A percentile compares a stretch with the other conserved stretches of the same genome.
Conservation (phyloP, 1,284 basidiomycete species). For the Ceratobasidium sp. region DNA sequence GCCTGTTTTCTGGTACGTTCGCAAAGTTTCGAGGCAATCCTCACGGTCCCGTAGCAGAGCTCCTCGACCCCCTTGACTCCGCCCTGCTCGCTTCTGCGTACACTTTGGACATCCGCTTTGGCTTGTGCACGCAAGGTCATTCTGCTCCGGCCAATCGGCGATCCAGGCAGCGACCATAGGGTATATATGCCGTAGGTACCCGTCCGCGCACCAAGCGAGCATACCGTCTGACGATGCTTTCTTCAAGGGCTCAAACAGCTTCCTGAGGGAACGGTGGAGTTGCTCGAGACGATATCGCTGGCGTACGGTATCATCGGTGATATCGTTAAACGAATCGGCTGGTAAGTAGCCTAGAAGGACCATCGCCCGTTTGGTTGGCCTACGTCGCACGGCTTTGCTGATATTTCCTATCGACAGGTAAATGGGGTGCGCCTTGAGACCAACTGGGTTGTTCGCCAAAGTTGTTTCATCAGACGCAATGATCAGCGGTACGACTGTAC, state of each 20-base stretch:
- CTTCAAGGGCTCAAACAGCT: slow-evolving; percentile 30
- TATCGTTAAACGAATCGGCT: background rate
- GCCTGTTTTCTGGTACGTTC: background rate
- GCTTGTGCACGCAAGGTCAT: slow-evolving; percentile 3
- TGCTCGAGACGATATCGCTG: background rate
- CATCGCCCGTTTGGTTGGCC: slow-evolving; percentile 22
- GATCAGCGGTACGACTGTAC: background rate
- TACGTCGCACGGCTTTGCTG: slow-evolving; percentile 13
- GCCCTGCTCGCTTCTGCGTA: background rate
- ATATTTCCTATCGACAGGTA: slow-evolving; percentile 32
- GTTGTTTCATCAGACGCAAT: background rate
- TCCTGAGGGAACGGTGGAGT: slow-evolving; percentile 35
- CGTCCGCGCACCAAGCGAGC: slow-evolving; percentile 18
- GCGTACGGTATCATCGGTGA: background rate
- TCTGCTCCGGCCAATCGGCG: slow-evolving; percentile 27
- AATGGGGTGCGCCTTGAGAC: background rate
- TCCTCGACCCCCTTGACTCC: background rate
- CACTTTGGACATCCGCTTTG: slow-evolving; percentile 11
- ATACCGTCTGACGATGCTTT: slow-evolving; percentile 2
- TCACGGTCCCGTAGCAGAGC: background rate
- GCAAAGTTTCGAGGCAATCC: background rate
- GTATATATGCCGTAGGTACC: slow-evolving; percentile 23
- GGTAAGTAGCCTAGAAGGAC: slow-evolving; percentile 34
- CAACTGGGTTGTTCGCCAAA: background rate
- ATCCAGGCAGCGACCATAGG: slow-evolving; percentile 31